Evolutionary conservation across 2,329 filamentous ascomycete species (phyloP).

Genomic region (Moelleriella libera): DNA sequence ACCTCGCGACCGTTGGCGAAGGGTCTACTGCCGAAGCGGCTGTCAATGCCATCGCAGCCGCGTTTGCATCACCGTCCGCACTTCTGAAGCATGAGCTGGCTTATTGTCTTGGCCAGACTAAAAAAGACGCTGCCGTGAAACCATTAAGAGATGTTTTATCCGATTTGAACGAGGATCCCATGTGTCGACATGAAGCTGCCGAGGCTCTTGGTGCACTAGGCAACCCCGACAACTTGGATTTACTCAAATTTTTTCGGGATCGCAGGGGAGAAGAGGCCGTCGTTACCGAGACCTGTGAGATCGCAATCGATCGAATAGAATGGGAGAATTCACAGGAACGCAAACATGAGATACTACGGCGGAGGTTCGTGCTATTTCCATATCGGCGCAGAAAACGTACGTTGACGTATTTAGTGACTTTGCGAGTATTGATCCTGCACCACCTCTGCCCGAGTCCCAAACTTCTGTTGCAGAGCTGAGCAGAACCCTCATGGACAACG

Average conservation of each 20-base stretch:
- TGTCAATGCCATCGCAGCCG: conserved; percentile 75
- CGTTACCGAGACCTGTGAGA: conserved; percentile 91
- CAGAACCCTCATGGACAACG: conserved; percentile 63
- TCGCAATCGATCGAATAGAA: conserved; percentile 83
- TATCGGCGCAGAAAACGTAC: background rate
- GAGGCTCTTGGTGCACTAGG: conserved; percentile 87
- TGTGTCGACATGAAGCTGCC: conserved; percentile 93
- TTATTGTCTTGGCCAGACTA: conserved; percentile 89
- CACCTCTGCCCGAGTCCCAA: conserved; percentile 62
- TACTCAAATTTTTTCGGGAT: conserved; percentile 63
- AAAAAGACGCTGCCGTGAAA: conserved; percentile 59
- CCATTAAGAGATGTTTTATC: conserved; percentile 62
- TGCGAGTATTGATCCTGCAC: conserved; percentile 87
- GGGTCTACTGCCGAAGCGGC: conserved; percentile 41
- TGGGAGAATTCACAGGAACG: conserved; percentile 73
- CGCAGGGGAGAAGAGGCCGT: conserved; percentile 62
- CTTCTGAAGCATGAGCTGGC: conserved; percentile 93
- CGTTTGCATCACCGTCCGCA: conserved; percentile 70
- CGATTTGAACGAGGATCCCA: conserved; percentile 71
- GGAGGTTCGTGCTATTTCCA: conserved; percentile 46
- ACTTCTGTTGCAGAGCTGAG: conserved; percentile 62
- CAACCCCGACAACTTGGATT: conserved; percentile 54
- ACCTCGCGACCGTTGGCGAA: conserved; percentile 60
- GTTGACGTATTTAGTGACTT: conserved; percentile 54
- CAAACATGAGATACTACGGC: conserved; percentile 62